Conservation (phyloP, 306 rosid species). For the peach (Prunus persica) region Prunus_persica_NCBIv2 NC_034012.1:12030001-12030500, state of each 20-base stretch:
- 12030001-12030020: not conserved
- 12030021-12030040: not conserved
- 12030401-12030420: too few species aligned
- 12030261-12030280: not conserved
- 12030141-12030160: slow-evolving; percentile 2
- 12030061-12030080: not conserved
- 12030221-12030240: not conserved
- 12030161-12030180: not conserved
- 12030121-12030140: not conserved
- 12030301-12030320: not conserved
- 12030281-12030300: not conserved
- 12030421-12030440: too few species aligned
- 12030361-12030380: not conserved
- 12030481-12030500: too few species aligned
- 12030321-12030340: not conserved
- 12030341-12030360: too few species aligned
- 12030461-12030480: too few species aligned
- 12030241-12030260: not conserved
- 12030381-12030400: too few species aligned
- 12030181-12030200: slow-evolving; percentile 8
- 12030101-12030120: not conserved
- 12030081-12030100: not conserved
- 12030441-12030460: too few species aligned
- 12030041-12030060: not conserved
- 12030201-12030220: slow-evolving; percentile 4